Conservation (phyloP, 805 yeast genomes). For the Zygoascus bituminiphila region DNA sequence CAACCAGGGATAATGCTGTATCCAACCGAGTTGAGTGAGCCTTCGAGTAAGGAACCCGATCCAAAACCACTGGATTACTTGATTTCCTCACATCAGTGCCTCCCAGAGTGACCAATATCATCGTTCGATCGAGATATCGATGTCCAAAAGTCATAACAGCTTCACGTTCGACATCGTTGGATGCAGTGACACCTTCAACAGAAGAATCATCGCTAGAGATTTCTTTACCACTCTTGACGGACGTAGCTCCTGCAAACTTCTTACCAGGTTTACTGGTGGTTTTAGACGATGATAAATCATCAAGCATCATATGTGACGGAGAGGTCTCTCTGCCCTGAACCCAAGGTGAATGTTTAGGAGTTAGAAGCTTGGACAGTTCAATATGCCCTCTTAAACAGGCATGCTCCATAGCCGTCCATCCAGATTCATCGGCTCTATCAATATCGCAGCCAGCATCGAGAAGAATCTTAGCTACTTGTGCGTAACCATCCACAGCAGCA, state of each 20-base stretch:
- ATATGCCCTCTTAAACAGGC: slow-evolving; percentile 87
- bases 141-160: slow-evolving; percentile 85
- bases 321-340: background rate
- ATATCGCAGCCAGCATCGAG: slow-evolving; percentile 46
- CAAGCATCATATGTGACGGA: background rate
- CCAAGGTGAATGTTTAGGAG: slow-evolving; percentile 16
- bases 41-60: slow-evolving; percentile 65
- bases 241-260: slow-evolving; percentile 23
- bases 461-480: slow-evolving; percentile 47
- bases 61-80: slow-evolving; percentile 54
- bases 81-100: slow-evolving; percentile 66
- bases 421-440: slow-evolving; percentile 64
- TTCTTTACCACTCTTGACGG: slow-evolving; percentile 13
- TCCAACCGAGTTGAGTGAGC: slow-evolving; percentile 78
- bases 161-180: slow-evolving; percentile 21
- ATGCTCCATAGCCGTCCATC: slow-evolving; percentile 98
- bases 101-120: slow-evolving; percentile 78
- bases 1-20: slow-evolving; percentile 71
- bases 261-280: slow-evolving; percentile 6
- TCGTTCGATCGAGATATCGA: slow-evolving; percentile 54
- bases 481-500: slow-evolving; percentile 80
- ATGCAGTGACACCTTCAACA: background rate
- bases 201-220: background rate
- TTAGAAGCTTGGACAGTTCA: slow-evolving; percentile 52
- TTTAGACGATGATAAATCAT: background rate